Conservation (phyloP, 768 basidiomycete species). For the Nidula microcarpa region DNA sequence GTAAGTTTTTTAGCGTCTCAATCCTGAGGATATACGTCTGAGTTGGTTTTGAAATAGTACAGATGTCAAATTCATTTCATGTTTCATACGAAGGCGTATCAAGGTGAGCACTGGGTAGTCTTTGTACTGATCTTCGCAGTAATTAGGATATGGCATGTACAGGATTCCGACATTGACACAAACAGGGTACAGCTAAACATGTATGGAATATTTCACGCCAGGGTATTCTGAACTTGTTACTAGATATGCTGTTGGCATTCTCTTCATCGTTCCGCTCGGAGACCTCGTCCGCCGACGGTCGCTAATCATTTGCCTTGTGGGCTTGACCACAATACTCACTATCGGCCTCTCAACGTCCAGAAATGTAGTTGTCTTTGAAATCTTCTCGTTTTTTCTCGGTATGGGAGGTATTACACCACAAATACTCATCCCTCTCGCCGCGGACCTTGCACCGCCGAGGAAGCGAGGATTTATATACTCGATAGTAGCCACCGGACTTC, state of each 20-base stretch:
- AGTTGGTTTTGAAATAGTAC: not conserved
- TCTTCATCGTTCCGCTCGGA: conserved; percentile 77
- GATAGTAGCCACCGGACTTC: conserved; percentile 65
- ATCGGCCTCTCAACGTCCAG: conserved; percentile 68
- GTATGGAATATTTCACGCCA: not conserved
- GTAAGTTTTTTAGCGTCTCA: not conserved
- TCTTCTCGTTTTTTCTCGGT: conserved; percentile 68
- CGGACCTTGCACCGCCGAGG: conserved; percentile 75
- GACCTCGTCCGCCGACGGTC: conserved; percentile 78
- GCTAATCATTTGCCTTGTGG: conserved; percentile 59
- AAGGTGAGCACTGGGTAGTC: not conserved
- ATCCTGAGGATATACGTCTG: not conserved
- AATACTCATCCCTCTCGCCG: conserved; percentile 74
- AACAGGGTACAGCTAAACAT: not conserved
- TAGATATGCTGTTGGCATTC: too few species aligned
- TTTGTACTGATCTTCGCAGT: not conserved
- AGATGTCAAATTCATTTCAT: not conserved
- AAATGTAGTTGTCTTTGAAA: conserved; percentile 58
- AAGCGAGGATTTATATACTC: conserved; percentile 72
- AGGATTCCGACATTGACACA: not conserved
- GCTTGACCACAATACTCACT: conserved; percentile 52
- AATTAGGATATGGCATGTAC: conserved; percentile 4
- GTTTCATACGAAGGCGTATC: not conserved
- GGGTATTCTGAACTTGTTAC: not conserved
- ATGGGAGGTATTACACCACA: conserved; percentile 69